Evolutionary conservation across 2,329 filamentous ascomycete genomes (phyloP).

Genomic region (Cercospora citrullina): DNA sequence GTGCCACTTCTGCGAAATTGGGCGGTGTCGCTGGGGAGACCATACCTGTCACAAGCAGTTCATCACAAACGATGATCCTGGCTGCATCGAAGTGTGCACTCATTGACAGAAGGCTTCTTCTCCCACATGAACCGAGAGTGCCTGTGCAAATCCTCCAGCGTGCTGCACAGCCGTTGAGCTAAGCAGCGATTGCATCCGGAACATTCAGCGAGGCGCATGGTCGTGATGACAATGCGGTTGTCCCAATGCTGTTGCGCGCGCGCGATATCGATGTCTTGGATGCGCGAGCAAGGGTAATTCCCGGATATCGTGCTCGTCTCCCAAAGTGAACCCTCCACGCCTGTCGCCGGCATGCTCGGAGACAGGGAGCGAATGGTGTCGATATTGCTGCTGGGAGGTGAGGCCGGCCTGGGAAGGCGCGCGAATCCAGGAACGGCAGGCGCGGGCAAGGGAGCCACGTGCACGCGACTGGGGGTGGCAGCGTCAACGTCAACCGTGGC

Average conservation of each 20-base stretch:
- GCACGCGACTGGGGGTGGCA: constrained; percentile 1
- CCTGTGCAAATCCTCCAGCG: constrained; percentile 11
- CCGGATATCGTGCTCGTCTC: constrained; percentile 14
- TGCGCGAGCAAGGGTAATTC: constrained; percentile 13
- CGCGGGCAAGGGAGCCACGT: constrained; percentile 13
- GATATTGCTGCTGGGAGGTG: constrained; percentile 1
- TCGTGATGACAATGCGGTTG: background rate
- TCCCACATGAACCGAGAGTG: background rate
- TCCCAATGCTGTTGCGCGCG: background rate
- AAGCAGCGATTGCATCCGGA: constrained; percentile 8
- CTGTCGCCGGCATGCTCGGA: constrained; percentile 14
- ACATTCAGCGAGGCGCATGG: background rate
- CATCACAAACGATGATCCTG: background rate
- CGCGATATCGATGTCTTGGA: background rate
- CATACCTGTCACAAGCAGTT: constrained; percentile 11
- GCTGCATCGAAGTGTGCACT: background rate
- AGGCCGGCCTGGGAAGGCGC: background rate
- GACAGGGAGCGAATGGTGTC: constrained; percentile 11
- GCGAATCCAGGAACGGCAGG: background rate
- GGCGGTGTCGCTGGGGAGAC: background rate
- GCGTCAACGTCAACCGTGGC: background rate
- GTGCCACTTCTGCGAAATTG: background rate
- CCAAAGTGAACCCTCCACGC: constrained; percentile 12
- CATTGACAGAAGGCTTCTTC: constrained; percentile 8
- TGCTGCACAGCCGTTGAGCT: constrained; percentile 15